These are phyloP conservation scores for Rhodotorula sp. DNA, from an alignment of 1,284 basidiomycete genomes.

Conservation along the genomic window DNA sequence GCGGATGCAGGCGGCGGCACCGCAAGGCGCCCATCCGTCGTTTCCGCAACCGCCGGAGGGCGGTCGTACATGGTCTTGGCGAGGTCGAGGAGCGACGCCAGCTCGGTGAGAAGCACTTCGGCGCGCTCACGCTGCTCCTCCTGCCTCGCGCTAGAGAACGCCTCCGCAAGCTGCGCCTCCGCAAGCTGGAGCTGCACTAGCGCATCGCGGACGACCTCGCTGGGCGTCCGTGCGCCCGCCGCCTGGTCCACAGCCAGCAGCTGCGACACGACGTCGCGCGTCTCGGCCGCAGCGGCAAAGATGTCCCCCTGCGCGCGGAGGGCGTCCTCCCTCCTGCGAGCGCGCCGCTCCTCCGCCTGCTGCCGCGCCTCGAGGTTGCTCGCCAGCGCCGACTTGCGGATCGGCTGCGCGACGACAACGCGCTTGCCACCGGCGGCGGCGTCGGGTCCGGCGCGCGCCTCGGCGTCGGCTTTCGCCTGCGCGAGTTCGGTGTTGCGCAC, in stretches of 20 bases:
- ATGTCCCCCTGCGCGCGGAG: conserved; percentile 55
- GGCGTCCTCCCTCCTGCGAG: conserved; percentile 19
- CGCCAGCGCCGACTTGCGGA: conserved; percentile 55
- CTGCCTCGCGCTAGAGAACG: conserved; percentile 42
- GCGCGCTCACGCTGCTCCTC: conserved; percentile 42
- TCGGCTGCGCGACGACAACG: conserved; percentile 55
- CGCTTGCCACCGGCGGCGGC: conserved; percentile 22
- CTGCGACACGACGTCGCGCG: conserved; percentile 61
- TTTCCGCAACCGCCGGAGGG: neutral
- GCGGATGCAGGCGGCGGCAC: conserved; percentile 60
- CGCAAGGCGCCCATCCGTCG: neutral
- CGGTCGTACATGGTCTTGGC: conserved; percentile 15
- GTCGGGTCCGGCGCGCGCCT: neutral
- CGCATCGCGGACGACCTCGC: conserved; percentile 67
- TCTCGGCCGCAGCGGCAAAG: conserved; percentile 58
- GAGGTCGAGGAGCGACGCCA: conserved; percentile 34
- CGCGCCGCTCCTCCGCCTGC: conserved; percentile 35
- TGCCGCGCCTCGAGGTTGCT: conserved; percentile 53
- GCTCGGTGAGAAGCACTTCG: conserved; percentile 28
- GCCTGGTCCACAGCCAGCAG: conserved; percentile 65
- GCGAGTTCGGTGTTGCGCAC: conserved; percentile 80
- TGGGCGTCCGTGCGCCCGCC: conserved; percentile 61
- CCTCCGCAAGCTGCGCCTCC: conserved; percentile 46
- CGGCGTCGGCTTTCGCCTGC: conserved; percentile 46
- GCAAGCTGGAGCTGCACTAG: conserved; percentile 48